These are phyloP conservation scores for Sequoiadendron giganteum DNA, from an alignment of 75 land plant genomes.

Conservation along the genomic window DNA sequence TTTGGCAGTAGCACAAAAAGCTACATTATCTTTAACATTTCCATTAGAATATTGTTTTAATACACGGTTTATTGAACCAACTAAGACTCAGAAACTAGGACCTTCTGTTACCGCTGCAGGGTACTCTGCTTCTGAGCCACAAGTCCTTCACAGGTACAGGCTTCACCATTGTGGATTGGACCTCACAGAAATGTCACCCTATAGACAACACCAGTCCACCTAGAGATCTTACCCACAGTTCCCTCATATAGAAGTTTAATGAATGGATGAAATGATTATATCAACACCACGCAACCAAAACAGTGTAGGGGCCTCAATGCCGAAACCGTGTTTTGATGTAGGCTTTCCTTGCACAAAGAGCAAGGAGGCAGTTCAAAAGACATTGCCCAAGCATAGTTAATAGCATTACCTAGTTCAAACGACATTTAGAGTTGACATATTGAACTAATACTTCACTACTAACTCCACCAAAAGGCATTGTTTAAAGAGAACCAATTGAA, in stretches of 20 bases:
- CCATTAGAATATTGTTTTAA: not conserved
- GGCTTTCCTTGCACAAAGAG: not conserved
- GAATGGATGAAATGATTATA: not conserved
- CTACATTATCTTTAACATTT: not conserved
- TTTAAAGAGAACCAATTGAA: too few species aligned
- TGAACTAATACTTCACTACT: not conserved
- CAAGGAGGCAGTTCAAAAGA: not conserved
- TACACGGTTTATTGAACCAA: not conserved
- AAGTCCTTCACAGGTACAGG: not conserved
- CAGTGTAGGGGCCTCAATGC: not conserved
- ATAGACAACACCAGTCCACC: not conserved
- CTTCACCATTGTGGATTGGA: not conserved
- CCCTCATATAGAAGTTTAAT: not conserved
- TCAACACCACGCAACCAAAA: not conserved
- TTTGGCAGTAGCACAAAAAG: not conserved
- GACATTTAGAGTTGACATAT: not conserved
- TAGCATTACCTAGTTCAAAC: not conserved
- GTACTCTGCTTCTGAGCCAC: not conserved
- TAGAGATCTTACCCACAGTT: not conserved
- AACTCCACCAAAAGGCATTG: too few species aligned
- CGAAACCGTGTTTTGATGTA: not conserved
- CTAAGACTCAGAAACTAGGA: not conserved
- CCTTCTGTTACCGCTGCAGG: not conserved
- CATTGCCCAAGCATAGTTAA: not conserved
- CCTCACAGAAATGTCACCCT: not conserved